Evolutionary conservation across 2,329 filamentous ascomycete species (phyloP).

Genomic region (Penicillium occitanis): DNA sequence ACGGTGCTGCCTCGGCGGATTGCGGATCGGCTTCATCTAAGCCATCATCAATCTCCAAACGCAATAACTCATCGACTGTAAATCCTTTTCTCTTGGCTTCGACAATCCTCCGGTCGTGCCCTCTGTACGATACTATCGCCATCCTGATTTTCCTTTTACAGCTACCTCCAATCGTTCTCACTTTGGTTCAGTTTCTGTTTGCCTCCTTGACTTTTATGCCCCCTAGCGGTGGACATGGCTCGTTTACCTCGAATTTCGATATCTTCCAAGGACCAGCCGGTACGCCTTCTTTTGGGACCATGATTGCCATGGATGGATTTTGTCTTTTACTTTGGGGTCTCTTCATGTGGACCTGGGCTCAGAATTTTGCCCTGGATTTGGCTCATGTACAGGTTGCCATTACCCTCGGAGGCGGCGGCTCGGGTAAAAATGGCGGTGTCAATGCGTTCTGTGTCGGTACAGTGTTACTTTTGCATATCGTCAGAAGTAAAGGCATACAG

Average conservation of each 20-base stretch:
- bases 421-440: conserved; percentile 48
- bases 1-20: conserved; percentile 34
- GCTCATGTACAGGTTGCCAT: conserved; percentile 92
- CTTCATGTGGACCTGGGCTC: conserved; percentile 81
- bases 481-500: conserved; percentile 48
- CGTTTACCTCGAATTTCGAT: conserved; percentile 75
- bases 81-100: conserved; percentile 74
- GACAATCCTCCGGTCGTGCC: conserved; percentile 85
- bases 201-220: conserved; percentile 90
- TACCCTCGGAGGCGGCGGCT: conserved; percentile 76
- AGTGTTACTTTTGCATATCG: conserved; percentile 47
- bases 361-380: conserved; percentile 83
- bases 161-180: conserved; percentile 82
- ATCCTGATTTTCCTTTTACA: conserved; percentile 95
- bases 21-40: conserved; percentile 33
- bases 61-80: conserved; percentile 54
- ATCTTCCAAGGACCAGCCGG: conserved; percentile 86
- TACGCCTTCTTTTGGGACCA: conserved; percentile 80
- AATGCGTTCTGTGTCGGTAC: conserved; percentile 48
- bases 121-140: conserved; percentile 90
- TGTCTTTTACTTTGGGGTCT: conserved; percentile 78
- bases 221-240: conserved; percentile 71
- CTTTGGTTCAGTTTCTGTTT: conserved; percentile 87
- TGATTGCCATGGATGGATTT: conserved; percentile 78
- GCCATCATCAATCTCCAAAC: conserved; percentile 34